Base-by-base conservation (phyloP, 2,329 filamentous ascomycete species). In the Colletotrichum ledebouriae region DNA sequence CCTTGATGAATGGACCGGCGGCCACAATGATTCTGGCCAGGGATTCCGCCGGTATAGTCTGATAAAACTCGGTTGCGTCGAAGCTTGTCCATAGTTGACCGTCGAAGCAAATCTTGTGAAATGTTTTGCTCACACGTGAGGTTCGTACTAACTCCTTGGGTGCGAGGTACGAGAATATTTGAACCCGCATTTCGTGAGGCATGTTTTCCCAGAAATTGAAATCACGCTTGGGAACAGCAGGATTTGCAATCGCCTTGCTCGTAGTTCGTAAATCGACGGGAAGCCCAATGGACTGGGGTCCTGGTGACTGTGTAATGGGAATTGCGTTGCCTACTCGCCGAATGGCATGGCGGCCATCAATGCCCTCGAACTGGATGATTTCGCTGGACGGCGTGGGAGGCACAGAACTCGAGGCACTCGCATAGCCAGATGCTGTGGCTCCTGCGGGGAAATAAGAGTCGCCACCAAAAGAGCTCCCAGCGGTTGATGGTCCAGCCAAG, bases 1-100 rank as follows among this genome's bases (percentile, higher is more conserved):
- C 90, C 73, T 92, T 92, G 61, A 98, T 89, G 74, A 98, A 99
- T 0, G 95, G 93, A 0, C 95, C 96, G 1, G 94, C 94, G 3
- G 90, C 86, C 1, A 90, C 88, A 75, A 98, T 94, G 70, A 98
- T 94, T 75, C 92, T 94, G 63, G 94, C 89, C 55, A 99, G 82
- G 0, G 93, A 92, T 71, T 93, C 90, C 22, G 92, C 92, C 0
- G 95, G 91, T 71, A 98, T 98, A 59, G 94, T 88, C 71, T 87
- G 88, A 76, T 98, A 98, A 78, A 95, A 98, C 57, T 92, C 90
- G 7, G 94, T 91, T 2, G 93, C 89, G 77, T 98, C 94, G 56
- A 98, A 86, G 47, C 87, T 89, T 3, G 89, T 90, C 96, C 96
- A 99, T 15, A 98, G 82, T 80, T 99, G 96, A 2, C 96, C 96